Base-by-base conservation (phyloP, 2,329 filamentous ascomycete species). In the Trichophyton schoenleinii region DNA sequence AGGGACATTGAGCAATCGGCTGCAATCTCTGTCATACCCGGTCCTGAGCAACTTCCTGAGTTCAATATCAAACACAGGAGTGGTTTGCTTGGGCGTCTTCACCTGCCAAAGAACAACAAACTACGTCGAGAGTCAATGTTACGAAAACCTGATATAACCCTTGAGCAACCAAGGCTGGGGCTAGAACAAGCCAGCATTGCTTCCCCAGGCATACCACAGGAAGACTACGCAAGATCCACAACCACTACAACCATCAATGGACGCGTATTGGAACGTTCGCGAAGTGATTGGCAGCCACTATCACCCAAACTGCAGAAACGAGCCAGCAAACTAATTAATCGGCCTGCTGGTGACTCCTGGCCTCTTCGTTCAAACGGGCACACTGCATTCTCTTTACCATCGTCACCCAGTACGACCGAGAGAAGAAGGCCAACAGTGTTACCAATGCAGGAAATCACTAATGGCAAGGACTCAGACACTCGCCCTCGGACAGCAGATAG, bases 121-220 rank as follows among this genome's bases (percentile, higher is more conserved):
- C 69, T 55, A 49, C 69, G 18, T 69, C 60, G 60, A 6, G 67
- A 69, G 34, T 61, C 65, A 15, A 82, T 80, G 67, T 80, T 86
- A 20, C 77, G 80, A 36, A 83, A 83, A 42, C 72, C 75, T 8
- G 85, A 88, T 65, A 86, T 83, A 0, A 79, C 77, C 20, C 75
- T 87, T 1, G 85, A 88, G 70, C 79, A 83, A 36, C 82, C 77
- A 64, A 69, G 75, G n/a, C 44, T 48, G 49, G 22, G 28, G n/a
- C 75, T 77, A 5, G 79, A 86, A 68, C 75, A 57, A 64, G 66
- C 28, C 22, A n/a, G 9, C 48, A 49, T 22, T 44, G 2, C n/a
- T 18, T 44, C 41, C 41, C 44, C 42, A 11, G 13, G 22, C 13
- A 7, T 31, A n/a, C 28, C 20, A 34, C 38, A 46, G 20, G 34